Evolutionary conservation across 768 basidiomycete species (phyloP).

Genomic region (Calocybe cyanea): DNA sequence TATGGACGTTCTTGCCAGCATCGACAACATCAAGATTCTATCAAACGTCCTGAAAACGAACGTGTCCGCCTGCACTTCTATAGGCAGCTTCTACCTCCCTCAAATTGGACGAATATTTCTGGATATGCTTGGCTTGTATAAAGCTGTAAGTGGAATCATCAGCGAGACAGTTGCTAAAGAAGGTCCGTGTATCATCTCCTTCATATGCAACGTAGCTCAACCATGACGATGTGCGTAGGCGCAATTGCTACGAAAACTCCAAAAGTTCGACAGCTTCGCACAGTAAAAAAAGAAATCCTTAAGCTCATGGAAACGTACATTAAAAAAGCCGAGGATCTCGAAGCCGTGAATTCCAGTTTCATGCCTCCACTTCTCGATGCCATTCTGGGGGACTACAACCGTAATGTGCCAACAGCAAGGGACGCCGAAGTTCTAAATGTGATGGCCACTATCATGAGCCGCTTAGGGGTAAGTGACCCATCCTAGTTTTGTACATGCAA

Average conservation of each 20-base stretch:
- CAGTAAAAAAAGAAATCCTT: conserved; percentile 97
- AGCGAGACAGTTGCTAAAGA: conserved; percentile 87
- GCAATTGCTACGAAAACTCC: conserved; percentile 94
- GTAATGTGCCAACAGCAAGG: conserved; percentile 88
- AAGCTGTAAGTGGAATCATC: conserved; percentile 95
- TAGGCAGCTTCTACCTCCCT: conserved; percentile 96
- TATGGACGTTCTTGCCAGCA: conserved; percentile 86
- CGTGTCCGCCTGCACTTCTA: conserved; percentile 94
- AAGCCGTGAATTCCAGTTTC: conserved; percentile 85
- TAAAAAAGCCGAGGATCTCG: conserved; percentile 94
- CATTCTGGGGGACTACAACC: conserved; percentile 95
- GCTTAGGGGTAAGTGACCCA: conserved; percentile 64
- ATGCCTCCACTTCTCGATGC: conserved; percentile 96
- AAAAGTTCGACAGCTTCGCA: conserved; percentile 89
- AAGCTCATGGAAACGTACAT: conserved; percentile 98
- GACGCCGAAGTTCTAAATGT: conserved; percentile 98
- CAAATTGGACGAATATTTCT: conserved; percentile 94
- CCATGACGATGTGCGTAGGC: conserved; percentile 40
- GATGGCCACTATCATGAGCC: conserved; percentile 89
- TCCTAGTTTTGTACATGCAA: background rate
- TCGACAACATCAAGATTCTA: conserved; percentile 95
- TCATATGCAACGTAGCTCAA: background rate
- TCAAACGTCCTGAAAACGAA: conserved; percentile 98
- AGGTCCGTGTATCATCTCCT: conserved; percentile 40
- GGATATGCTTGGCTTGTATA: conserved; percentile 97